Base-by-base conservation (phyloP, 257 asterid species). In the Marsdenia floribunda region DNA sequence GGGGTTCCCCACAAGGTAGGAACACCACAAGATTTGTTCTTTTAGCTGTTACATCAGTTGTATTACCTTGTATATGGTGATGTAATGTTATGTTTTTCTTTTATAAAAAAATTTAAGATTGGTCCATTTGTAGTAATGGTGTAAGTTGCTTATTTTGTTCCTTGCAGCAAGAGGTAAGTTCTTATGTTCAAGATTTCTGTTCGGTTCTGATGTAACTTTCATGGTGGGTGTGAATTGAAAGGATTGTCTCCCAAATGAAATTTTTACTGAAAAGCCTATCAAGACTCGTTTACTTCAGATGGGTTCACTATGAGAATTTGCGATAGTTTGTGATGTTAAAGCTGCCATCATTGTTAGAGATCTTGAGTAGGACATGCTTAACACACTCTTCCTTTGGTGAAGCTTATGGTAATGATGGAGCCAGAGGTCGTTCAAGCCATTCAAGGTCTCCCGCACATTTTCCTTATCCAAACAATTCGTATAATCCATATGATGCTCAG, bases 81-180 rank as follows among this genome's bases (percentile, higher is more conserved):
- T 11, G 57, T 24, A 29, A 5, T 54, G 7, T 4, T 58, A 15
- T 73, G 59, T n/a, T 0, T n/a, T 40, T 11, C 38, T 70, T 65
- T 44, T 7, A 44, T 7, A 44, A 44, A 44, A 44, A 6, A 0
- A 74, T 74, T 76, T 68, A 73, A 57, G 35, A 35, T 74, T 53
- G 63, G 70, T 68, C 82, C 69, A 54, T 50, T 76, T 71, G 72
- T 58, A 65, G 72, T 82, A 78, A 87, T 79, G 72, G 70, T 80
- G 77, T 82, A 73, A 68, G 82, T 79, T 85, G 79, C 83, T 75
- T 75, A 72, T 79, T 53, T 42, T 68, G 73, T 78, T 83, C 80
- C 86, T 92, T 88, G 98, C 99, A 89, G 99, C 93, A 88, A 92
- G 94, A 92, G 99, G 99, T 95, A 95, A 95, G 99, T 92, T 85